Base-by-base conservation (phyloP, 257 asterid species). In the Datura wrightii region DNA sequence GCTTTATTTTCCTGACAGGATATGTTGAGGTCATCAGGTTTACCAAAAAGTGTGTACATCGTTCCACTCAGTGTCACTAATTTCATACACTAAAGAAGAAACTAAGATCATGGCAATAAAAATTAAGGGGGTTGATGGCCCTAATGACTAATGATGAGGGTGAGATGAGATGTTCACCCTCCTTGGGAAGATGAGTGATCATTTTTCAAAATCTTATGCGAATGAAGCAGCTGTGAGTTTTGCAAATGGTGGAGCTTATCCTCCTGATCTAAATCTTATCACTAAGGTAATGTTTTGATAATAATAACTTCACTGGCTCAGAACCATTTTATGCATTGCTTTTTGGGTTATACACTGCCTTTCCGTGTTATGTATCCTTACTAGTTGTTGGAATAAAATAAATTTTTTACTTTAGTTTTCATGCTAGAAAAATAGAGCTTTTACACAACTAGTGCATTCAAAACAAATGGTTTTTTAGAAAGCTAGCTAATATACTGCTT, bases 221-320 rank as follows among this genome's bases (percentile, higher is more conserved):
- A 24, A 24, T 24, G 31, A 24, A 24, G 31, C 31, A 24, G 31
- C 31, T 24, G 31, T 24, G 31, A 24, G 31, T 24, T 24, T 24
- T 24, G 0, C 31, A 24, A 24, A 24, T 24, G 31, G 31, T 24
- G 31, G 31, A 24, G 31, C 31, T 24, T 24, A 24, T 24, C 94
- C 97, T 82, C 96, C 96, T 41, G 94, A 93, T 89, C 83, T 92
- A 80, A 93, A 94, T 89, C 94, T 93, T 83, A 91, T 92, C 86
- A 93, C 97, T 59, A 93, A 92, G 90, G 96, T 87, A 82, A 36
- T 41, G 41, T 15, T 52, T 42, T 54, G 7, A 3, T 54, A 8
- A 16, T 2, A 15, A 55, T 0, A 50, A 50, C 54, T 50, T 50
- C 13, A 50, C 13, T 50, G 13, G 0, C 54, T 50, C 6, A 9